Evolutionary conservation across 2,329 filamentous ascomycete species (phyloP).

Genomic region (Paracoccidioides lutzii): DNA sequence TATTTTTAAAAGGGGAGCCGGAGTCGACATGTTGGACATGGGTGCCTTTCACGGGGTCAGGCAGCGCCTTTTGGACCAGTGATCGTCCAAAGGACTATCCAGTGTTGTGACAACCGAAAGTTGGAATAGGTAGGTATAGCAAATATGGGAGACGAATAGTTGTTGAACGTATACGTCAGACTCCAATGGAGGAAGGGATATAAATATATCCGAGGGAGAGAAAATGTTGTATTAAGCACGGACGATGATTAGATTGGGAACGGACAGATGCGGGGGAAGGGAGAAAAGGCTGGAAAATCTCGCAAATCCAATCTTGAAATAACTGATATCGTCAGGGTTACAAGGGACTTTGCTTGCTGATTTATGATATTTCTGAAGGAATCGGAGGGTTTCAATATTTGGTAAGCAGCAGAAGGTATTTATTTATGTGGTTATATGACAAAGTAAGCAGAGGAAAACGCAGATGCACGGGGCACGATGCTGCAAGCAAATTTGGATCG

Average conservation of each 20-base stretch:
- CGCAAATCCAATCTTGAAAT: no score
- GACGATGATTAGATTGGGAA: neutral
- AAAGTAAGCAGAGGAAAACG: neutral
- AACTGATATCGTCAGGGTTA: no score
- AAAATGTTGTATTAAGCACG: neutral
- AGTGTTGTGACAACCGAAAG: neutral
- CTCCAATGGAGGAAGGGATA: neutral
- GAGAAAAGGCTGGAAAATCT: neutral
- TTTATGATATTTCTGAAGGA: no score
- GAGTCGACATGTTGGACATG: conserved; percentile 52
- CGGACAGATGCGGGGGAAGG: neutral
- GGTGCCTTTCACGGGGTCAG: neutral
- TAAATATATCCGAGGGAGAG: neutral
- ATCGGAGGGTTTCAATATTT: no score
- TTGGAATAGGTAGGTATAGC: neutral
- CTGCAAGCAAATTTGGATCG: neutral
- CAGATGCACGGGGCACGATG: neutral
- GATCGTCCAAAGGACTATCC: neutral
- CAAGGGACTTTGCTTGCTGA: no score
- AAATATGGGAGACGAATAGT: no score
- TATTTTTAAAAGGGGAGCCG: conserved; percentile 68
- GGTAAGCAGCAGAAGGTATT: neutral
- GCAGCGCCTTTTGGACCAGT: neutral
- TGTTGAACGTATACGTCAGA: neutral
- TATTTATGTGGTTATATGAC: neutral